A percentile compares a stretch with the other conserved stretches of the same genome.
These are phyloP conservation scores for Brettanomyces anomalus DNA, from an alignment of 805 yeast genomes.

Conservation along the genomic window DNA sequence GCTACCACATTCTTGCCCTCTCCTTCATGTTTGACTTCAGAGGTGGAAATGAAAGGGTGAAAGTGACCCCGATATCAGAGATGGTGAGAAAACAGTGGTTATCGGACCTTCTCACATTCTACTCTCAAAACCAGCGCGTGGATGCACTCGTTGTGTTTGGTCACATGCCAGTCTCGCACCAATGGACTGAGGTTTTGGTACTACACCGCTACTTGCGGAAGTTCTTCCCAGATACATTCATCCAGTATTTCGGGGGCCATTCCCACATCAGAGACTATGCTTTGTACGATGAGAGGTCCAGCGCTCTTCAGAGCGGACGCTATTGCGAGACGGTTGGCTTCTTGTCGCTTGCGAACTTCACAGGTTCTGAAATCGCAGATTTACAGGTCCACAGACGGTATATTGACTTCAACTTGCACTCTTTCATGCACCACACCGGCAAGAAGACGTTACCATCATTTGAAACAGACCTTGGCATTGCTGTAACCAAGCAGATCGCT, in stretches of 20 bases:
- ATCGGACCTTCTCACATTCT: slow-evolving; percentile 28
- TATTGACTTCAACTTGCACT: slow-evolving; percentile 70
- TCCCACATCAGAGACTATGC: slow-evolving; percentile 84
- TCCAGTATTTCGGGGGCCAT: slow-evolving; percentile 92
- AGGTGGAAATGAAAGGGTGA: slow-evolving; percentile 43
- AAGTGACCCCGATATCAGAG: slow-evolving; percentile 53
- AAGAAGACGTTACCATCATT: slow-evolving; percentile 26
- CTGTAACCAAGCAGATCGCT: slow-evolving; percentile 35
- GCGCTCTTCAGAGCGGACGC: slow-evolving; percentile 87
- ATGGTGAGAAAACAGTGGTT: slow-evolving; percentile 61
- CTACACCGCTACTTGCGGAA: slow-evolving; percentile 44
- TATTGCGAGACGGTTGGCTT: slow-evolving; percentile 94
- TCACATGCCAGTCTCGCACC: slow-evolving; percentile 62
- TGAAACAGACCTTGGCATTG: slow-evolving; percentile 46
- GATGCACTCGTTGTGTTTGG: slow-evolving; percentile 70
- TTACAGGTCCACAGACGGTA: slow-evolving; percentile 48
- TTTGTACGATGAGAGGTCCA: slow-evolving; percentile 52
- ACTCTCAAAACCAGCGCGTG: slow-evolving; percentile 29
- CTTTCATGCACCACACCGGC: slow-evolving; percentile 58
- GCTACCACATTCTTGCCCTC: slow-evolving; percentile 50
- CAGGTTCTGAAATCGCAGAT: slow-evolving; percentile 7
- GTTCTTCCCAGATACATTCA: slow-evolving; percentile 49
- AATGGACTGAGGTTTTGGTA: slow-evolving; percentile 43
- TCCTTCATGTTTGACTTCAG: slow-evolving; percentile 79
- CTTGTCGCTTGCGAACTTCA: slow-evolving; percentile 37